Base-by-base conservation (phyloP, 1,139 yeast species). In the Pichia sp. region DNA sequence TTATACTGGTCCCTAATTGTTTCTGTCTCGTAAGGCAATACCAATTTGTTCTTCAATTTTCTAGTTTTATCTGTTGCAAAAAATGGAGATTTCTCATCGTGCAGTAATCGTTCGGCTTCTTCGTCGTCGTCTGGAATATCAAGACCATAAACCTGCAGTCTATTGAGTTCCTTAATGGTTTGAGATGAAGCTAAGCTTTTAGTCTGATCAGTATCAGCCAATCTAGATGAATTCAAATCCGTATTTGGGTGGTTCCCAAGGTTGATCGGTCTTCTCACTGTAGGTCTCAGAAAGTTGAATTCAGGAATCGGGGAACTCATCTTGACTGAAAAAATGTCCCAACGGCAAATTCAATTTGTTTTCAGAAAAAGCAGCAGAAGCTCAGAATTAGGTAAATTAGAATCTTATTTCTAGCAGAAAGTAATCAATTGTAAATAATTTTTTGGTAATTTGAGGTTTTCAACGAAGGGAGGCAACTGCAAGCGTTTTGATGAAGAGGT, bases 1-100 rank as follows among this genome's bases (percentile, higher is more conserved):
- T 78, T 79, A 18, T 89, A 85, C 55, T 83, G 87, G 56, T 87
- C 95, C 44, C 72, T 72, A 9, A 83, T 82, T 2, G 80, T 66
- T 66, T 90, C 98, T 1, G 85, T 79, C 43, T 74, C 71, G 66
- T 93, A 93, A 0, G 99, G 99, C 41, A 93, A 74, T 49, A 82
- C 63, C n/a, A 68, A 71, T 22, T 81, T 81, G 55, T 87, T 74
- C 51, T 82, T 76, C 53, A 86, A 74, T 16, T 83, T 79, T 53
- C 91, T 66, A 68, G 78, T 60, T 62, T 69, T 55, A 50, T 65
- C 61, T 46, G 89, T 73, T 6, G 87, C 74, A 65, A 68, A 85
- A 72, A 82, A 83, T 39, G 76, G 71, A 0, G 89, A 83, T 0
- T 62, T 60, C 4, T 79, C 76, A 60, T 85, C 82, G 55, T 73